Base-by-base conservation (phyloP, 495 filamentous ascomycete genomes). In the Zalerion maritima region DNA sequence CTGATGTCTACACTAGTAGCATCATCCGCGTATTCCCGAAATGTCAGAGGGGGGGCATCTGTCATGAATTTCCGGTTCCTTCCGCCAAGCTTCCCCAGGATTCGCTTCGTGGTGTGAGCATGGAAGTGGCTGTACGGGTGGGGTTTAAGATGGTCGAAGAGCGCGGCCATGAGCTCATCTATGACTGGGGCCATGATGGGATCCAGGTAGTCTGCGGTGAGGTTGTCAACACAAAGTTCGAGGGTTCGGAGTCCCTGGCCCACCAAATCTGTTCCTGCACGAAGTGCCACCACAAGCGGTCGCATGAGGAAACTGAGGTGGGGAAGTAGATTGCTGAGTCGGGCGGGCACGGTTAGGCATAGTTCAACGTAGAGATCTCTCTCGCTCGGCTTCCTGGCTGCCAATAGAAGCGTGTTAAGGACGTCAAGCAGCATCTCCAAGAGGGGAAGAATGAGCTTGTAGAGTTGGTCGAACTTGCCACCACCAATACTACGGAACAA, bases 171-270 rank as follows among this genome's bases (percentile, higher is more conserved):
- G 30, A 99, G 56, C 38, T 99, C 91, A 41, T 96, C 89, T 54
- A 99, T 94, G 24, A 94, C 89, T 2, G 91, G 91, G 4, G 85
- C 83, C 89, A 99, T 99, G 32, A 99, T 99, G 0, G 91, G 91
- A 41, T 99, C 91, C 18, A 99, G 50, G 45, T 99, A 99, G 41
- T 99, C 91, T 0, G 89, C 86, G 0, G 91, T 99, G 1, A 99
- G 66, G 42, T 99, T 99, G 37, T 99, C 91, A 14, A 99, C 91
- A 45, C 91, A 99, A 10, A 99, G 67, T 46, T 99, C 91, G 10
- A 99, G 60, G 0, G 91, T 99, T 14, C 91, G 65, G 3, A 99
- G 64, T 0, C 91, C 91, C 49, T 99, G 91, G 1, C 81, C 84
- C 11, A 96, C 85, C 26, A 99, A 67, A 24, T 99, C 91, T 0